Evolutionary conservation across 352 stramenopile genomes (phyloP).

Genomic region (Globisporangium lucens): DNA sequence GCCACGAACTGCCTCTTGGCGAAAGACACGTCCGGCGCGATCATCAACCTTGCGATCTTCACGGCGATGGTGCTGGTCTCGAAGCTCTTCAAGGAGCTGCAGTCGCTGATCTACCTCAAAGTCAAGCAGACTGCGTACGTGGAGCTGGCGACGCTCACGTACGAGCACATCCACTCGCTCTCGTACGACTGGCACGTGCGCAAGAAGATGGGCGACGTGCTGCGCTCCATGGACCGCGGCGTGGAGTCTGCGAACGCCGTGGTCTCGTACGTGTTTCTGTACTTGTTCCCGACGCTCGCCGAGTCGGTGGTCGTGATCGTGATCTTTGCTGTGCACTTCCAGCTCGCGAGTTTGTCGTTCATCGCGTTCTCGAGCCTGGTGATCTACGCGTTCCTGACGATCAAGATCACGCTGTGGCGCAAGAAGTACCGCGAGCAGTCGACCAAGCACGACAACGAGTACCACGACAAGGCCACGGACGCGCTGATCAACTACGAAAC

Average conservation of each 20-base stretch:
- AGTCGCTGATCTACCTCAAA: slow-evolving; percentile 93
- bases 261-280: slow-evolving; percentile 98
- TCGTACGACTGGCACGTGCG: slow-evolving; percentile 98
- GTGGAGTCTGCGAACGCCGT: slow-evolving; percentile 92
- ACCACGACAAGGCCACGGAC: slow-evolving; percentile 97
- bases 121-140: slow-evolving; percentile 98
- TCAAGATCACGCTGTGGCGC: slow-evolving; percentile 96
- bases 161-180: slow-evolving; percentile 95
- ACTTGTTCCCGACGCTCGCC: slow-evolving; percentile 91
- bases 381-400: slow-evolving; percentile 95
- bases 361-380: slow-evolving; percentile 95
- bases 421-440: slow-evolving; percentile 96
- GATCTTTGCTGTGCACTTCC: slow-evolving; percentile 92
- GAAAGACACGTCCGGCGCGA: slow-evolving; percentile 41
- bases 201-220: slow-evolving; percentile 97
- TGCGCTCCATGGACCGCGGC: slow-evolving; percentile 92
- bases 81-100: slow-evolving; percentile 93
- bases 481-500: slow-evolving; percentile 98
- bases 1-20: slow-evolving; percentile 91
- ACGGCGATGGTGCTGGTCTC: slow-evolving; percentile 78
- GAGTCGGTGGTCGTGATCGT: slow-evolving; percentile 95
- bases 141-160: slow-evolving; percentile 94
- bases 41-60: slow-evolving; percentile 76
- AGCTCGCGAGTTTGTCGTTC: slow-evolving; percentile 89
- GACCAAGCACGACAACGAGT: slow-evolving; percentile 96